These are phyloP conservation scores for Phaeodactylum tricornutum DNA, from an alignment of 108 stramenopile genomes.

Conservation along the genomic window DNA sequence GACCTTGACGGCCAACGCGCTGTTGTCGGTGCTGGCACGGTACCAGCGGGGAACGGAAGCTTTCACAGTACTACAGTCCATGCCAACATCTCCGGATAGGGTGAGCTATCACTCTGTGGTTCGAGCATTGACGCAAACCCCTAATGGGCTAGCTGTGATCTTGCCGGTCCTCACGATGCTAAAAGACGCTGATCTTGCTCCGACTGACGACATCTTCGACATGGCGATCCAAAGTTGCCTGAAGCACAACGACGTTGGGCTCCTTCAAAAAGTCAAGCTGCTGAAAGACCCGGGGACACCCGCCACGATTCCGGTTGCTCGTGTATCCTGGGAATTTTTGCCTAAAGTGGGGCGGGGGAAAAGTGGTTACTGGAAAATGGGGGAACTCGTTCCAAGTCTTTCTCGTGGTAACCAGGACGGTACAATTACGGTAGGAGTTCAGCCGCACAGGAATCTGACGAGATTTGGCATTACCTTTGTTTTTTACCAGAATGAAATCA, in stretches of 20 bases:
- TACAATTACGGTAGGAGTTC: conserved; percentile 17
- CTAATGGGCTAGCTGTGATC: conserved; percentile 9
- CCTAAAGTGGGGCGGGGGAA: conserved; percentile 19
- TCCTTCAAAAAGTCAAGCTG: not conserved
- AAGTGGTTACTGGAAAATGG: conserved; percentile 17
- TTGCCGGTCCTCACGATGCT: not conserved
- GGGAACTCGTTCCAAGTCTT: not conserved
- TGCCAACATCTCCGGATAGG: conserved; percentile 8
- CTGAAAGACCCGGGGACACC: not conserved
- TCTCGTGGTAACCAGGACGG: not conserved
- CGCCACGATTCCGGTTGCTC: not conserved
- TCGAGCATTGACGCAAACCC: too few species aligned
- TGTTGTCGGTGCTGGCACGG: conserved; percentile 21
- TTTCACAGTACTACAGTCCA: conserved; percentile 5
- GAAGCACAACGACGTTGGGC: not conserved
- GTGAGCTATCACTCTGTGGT: conserved; percentile 21
- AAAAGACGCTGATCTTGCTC: not conserved
- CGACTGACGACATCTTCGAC: not conserved
- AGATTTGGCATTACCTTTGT: conserved; percentile 26
- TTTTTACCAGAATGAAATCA: conserved; percentile 12
- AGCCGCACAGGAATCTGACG: conserved; percentile 28
- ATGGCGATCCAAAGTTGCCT: not conserved
- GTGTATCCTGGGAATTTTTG: conserved; percentile 2
- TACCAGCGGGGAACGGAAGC: conserved; percentile 19
- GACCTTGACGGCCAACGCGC: conserved; percentile 19